Evolutionary conservation across 805 yeast species (phyloP).

Genomic region (Torulaspora indica): DNA sequence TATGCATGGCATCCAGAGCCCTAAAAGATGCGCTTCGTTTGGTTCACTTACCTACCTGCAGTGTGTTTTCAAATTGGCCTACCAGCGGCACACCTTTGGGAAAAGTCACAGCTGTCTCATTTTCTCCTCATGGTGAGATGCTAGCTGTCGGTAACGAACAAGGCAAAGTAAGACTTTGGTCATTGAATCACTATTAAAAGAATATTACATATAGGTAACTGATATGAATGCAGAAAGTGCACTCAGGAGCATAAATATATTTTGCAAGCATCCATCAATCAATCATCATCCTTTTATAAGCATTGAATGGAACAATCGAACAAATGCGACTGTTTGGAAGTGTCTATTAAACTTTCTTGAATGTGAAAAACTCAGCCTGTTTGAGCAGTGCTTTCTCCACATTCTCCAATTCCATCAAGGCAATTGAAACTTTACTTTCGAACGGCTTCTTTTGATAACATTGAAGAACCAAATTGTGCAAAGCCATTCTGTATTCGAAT

Average conservation of each 20-base stretch:
- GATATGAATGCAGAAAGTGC: background rate
- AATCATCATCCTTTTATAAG: background rate
- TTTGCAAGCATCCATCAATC: background rate
- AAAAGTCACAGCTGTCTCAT: slow-evolving; percentile 74
- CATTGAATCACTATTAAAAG: slow-evolving; percentile 67
- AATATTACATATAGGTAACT: slow-evolving; percentile 1
- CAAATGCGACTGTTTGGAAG: background rate
- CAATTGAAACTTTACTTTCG: slow-evolving; percentile 14
- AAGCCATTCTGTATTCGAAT: slow-evolving; percentile 9
- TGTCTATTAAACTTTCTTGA: slow-evolving; percentile 10
- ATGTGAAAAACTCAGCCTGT: slow-evolving; percentile 16
- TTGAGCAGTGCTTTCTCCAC: slow-evolving; percentile 12
- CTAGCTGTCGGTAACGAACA: slow-evolving; percentile 85
- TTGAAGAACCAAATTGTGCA: slow-evolving; percentile 13
- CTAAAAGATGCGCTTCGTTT: slow-evolving; percentile 80
- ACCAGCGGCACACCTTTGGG: slow-evolving; percentile 95
- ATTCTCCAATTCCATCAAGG: slow-evolving; percentile 14
- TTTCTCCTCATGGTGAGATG: slow-evolving; percentile 78
- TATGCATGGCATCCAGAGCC: slow-evolving; percentile 80
- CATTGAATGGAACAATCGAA: background rate
- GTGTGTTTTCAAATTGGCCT: slow-evolving; percentile 94
- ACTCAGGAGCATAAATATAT: background rate
- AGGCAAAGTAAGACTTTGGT: slow-evolving; percentile 87
- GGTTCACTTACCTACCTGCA: slow-evolving; percentile 82
- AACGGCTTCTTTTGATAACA: slow-evolving; percentile 12